Base-by-base conservation (phyloP, 352 stramenopile genomes). In the Phytophthora ohioensis region DNA sequence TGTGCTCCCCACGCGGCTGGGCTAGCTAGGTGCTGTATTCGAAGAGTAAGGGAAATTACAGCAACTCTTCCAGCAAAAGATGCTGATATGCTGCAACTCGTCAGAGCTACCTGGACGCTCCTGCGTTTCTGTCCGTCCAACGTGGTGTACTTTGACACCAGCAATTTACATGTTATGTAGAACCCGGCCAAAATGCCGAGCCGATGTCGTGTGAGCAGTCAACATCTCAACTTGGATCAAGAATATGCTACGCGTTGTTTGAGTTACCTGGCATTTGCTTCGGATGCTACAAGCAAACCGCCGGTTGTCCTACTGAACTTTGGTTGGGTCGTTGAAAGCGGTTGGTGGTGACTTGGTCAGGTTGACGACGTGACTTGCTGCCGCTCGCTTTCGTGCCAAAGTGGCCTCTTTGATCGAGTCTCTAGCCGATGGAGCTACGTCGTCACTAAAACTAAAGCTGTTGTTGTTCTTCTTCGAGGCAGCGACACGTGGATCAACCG, bases 1-100 rank as follows among this genome's bases (percentile, higher is more conserved):
- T 12, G 68, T 82, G 39, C 71, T 90, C 3, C 64, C 81, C 4
- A 65, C 76, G 15, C 62, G 71, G 13, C 64, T 81, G 57, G 67
- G 58, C 13, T 78, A 73, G 51, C 1, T 38, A 42, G 21, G 21
- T 27, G 21, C 21, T 27, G 1, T 27, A 27, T 27, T 27, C 21
- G 21, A 27, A 27, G 21, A 27, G 21, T 27, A 27, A 27, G 21
- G 21, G 21, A 27, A 27, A 27, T 27, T 27, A 27, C 21, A 27
- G 21, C 21, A 27, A 27, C 21, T 27, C 21, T 2, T 27, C 21
- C 21, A 27, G 21, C 21, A 27, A 27, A 27, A 27, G 21, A 1
- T 27, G 21, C 21, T 27, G 21, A 2, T 27, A 27, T 27, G 21
- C 21, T 27, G 9, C 43, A 31, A 5, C 39, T 12, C 35, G 11